Conservation (phyloP, 352 stramenopile genomes). For the Pythium dissotocum region DNA sequence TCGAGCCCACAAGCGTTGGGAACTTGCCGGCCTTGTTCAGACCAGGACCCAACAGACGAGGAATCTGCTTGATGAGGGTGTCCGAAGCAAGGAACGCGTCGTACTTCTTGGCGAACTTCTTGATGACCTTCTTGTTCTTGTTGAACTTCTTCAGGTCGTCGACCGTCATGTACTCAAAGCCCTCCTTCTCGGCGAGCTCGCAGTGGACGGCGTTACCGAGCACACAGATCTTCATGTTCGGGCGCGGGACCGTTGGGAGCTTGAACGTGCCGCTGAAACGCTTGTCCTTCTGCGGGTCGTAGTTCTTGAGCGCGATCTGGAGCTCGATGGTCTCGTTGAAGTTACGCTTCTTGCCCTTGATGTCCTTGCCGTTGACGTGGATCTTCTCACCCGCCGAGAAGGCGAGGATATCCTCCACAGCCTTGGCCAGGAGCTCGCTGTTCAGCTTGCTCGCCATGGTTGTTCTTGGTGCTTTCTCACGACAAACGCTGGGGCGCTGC, state of each 20-base stretch:
- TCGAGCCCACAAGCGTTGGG: conserved; percentile 94
- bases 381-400: conserved; percentile 95
- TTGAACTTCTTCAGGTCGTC: conserved; percentile 99
- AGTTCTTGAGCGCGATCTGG: conserved; percentile 99
- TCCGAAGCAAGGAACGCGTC: conserved; percentile 99
- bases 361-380: conserved; percentile 86
- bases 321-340: conserved; percentile 99
- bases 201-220: conserved; percentile 99
- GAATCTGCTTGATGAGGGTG: conserved; percentile 99
- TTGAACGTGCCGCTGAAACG: conserved; percentile 99
- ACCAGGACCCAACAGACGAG: conserved; percentile 98
- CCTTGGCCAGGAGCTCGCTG: conserved; percentile 94
- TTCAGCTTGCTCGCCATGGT: conserved; percentile 96
- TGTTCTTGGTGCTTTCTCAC: conserved; percentile 22
- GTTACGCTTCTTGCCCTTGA: conserved; percentile 99
- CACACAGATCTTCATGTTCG: conserved; percentile 97
- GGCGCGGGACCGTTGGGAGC: conserved; percentile 94
- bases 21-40: conserved; percentile 99
- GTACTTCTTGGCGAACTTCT: conserved; percentile 99
- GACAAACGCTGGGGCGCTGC: conserved; percentile 50
- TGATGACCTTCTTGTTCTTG: conserved; percentile 99
- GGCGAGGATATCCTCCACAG: conserved; percentile 95
- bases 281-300: conserved; percentile 99
- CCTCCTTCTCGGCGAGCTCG: conserved; percentile 97
- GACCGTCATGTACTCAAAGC: conserved; percentile 98